A percentile compares a stretch with the other conserved stretches of the same genome.
These are phyloP conservation scores for Neurospora cerealis DNA, from an alignment of 495 filamentous ascomycete species.

Conservation along the genomic window DNA sequence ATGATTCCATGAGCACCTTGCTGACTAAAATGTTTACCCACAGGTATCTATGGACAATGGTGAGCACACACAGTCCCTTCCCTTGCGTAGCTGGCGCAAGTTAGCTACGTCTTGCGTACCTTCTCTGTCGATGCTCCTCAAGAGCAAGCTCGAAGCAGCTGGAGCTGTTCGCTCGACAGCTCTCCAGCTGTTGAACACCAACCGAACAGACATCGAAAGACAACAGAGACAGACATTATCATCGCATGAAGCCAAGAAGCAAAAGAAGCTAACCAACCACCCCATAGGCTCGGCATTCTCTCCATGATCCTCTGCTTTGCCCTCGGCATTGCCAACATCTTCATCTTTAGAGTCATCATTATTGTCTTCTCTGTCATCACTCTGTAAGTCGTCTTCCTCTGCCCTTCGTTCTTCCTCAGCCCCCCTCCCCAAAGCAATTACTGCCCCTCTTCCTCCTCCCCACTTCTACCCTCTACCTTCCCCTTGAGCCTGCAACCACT, in stretches of 20 bases:
- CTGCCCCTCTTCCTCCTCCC: slow-evolving; percentile 41
- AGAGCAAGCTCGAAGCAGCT: background rate
- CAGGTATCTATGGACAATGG: slow-evolving; percentile 99
- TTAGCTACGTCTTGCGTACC: background rate
- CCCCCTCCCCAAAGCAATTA: too few species aligned
- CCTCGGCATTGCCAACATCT: slow-evolving; percentile 84
- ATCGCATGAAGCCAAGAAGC: background rate
- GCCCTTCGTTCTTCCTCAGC: too few species aligned
- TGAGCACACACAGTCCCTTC: slow-evolving; percentile 39
- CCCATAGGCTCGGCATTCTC: slow-evolving; percentile 82
- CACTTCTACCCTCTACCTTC: slow-evolving; percentile 41
- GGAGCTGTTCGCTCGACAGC: background rate
- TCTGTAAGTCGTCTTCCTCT: slow-evolving; percentile 50
- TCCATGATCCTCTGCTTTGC: slow-evolving; percentile 94
- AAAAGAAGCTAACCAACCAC: slow-evolving; percentile 10
- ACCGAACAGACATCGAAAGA: background rate
- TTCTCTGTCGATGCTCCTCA: background rate
- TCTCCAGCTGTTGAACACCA: background rate
- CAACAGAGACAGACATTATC: background rate
- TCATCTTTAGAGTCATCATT: slow-evolving; percentile 51
- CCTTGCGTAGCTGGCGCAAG: background rate
- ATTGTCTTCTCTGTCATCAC: slow-evolving; percentile 77
- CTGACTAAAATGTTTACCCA: slow-evolving; percentile 21
- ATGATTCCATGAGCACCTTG: background rate
- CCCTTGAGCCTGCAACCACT: background rate